Percentiles rank a stretch among this genome's conserved stretches.
Evolutionary conservation across 495 filamentous ascomycete species (phyloP).

Genomic region (Zalerion maritima): DNA sequence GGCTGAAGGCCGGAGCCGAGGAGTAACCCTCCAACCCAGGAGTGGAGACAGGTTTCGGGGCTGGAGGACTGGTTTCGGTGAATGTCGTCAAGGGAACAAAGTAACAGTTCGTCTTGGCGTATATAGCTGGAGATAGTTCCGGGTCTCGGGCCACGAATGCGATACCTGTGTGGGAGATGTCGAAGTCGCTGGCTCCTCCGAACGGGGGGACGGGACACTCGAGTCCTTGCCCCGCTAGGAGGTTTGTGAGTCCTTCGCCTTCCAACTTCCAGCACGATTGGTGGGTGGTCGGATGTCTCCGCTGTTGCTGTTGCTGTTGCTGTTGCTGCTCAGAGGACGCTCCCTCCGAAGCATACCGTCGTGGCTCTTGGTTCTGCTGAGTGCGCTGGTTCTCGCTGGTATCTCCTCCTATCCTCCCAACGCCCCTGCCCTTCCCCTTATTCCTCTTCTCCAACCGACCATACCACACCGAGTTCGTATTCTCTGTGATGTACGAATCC

Average conservation of each 20-base stretch:
- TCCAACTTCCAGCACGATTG: constrained; percentile 29
- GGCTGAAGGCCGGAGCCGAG: constrained; percentile 59
- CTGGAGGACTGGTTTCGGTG: constrained; percentile 32
- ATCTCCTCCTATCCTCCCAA: too few relatives aligned
- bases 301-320: too few relatives aligned
- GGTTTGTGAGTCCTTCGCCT: constrained; percentile 35
- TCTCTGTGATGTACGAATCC: constrained; percentile 56
- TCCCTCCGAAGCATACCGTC: too few relatives aligned
- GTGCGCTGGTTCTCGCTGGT: too few relatives aligned
- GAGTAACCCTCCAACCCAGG: constrained; percentile 52
- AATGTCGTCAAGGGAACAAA: constrained; percentile 50
- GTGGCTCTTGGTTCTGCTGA: too few relatives aligned
- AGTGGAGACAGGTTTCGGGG: constrained; percentile 31
- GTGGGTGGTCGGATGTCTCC: too few relatives aligned
- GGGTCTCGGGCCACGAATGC: constrained; percentile 83
- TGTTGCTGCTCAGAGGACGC: too few relatives aligned
- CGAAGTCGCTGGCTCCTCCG: constrained; percentile 40
- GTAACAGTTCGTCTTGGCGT: constrained; percentile 71
- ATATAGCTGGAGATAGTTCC: constrained; percentile 54
- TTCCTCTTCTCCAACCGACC: constrained; percentile 40
- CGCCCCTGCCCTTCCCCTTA: too few relatives aligned
- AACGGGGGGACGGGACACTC: constrained; percentile 47
- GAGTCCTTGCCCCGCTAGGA: constrained; percentile 40
- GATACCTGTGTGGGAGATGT: constrained; percentile 40
- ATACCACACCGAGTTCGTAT: constrained; percentile 60